Base-by-base conservation (phyloP, 1,284 basidiomycete genomes). In the Sparassis latifolia region DNA sequence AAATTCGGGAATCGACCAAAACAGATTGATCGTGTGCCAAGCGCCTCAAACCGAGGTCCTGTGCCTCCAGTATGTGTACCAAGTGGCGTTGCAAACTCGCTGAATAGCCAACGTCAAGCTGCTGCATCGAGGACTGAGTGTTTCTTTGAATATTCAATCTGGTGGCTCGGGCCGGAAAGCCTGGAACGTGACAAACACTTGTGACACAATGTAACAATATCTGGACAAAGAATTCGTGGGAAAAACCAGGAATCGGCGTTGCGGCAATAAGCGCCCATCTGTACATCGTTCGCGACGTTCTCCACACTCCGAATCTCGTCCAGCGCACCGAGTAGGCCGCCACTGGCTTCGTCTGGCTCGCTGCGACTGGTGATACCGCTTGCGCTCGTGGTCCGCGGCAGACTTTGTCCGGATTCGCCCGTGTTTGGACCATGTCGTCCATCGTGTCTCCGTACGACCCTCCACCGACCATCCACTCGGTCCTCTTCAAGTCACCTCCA, bases 401-500 rank as follows among this genome's bases (percentile, higher is more conserved):
- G 7, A 37, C 35, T 37, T 37, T 12, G 7, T 37, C 35, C 35
- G 12, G 28, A 42, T 48, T n/a, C 12, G 30, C 35, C 9, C 41
- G 10, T 20, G 27, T 29, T 33, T 5, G 30, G 44, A 57, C 57
- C 58, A 70, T 70, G 68, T 65, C 66, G 62, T 77, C 78, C 53
- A 78, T 70, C 63, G 70, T 84, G 52, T 64, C 69, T 51, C 66
- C 65, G 47, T 85, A 74, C 66, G 55, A 66, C 52, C 62, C 65
- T 44, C 75, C 75, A 46, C 64, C 72, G 10, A 58, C 66, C 56
- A 72, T 79, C 55, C 76, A 74, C 53, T 83, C 82, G 42, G 61
- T 72, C 51, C 68, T 88, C 49, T 68, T 85, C 62, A 82, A 78
- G 69, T 77, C 72, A 57, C 74, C 75, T 3, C 73, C 82, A 50